Evolutionary conservation across 192 early-diverging fungal genomes (phyloP).

Genomic region (Coemansia reversa): DNA sequence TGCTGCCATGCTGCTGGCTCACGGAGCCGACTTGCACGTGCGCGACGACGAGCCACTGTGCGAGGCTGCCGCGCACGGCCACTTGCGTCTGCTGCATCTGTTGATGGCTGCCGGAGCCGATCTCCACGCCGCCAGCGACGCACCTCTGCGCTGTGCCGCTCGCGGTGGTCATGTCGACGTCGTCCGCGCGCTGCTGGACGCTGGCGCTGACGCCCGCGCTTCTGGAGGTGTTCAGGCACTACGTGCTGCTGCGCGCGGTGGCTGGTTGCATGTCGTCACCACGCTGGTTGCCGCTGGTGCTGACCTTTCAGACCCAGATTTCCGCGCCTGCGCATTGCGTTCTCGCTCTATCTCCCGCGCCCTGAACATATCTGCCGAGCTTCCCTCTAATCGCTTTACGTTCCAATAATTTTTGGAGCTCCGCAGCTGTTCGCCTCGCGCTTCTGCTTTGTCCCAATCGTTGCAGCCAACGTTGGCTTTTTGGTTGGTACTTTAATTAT

Average conservation of each 20-base stretch:
- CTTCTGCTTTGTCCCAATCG: too few species aligned
- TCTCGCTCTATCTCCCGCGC: slow-evolving; percentile 26
- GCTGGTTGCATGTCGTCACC: slow-evolving; percentile 38
- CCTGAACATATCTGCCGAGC: slow-evolving; percentile 13
- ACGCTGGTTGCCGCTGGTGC: slow-evolving; percentile 40
- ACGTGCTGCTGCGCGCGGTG: slow-evolving; percentile 41
- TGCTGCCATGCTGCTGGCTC: slow-evolving; percentile 24
- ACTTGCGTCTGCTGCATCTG: slow-evolving; percentile 15
- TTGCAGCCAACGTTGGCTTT: background rate
- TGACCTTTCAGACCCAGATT: slow-evolving; percentile 31
- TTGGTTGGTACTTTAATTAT: too few species aligned
- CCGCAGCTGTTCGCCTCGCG: background rate
- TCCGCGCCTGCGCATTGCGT: slow-evolving; percentile 22
- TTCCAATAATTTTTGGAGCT: background rate
- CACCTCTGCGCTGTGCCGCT: slow-evolving; percentile 23
- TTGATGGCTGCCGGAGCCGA: slow-evolving; percentile 33
- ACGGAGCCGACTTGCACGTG: slow-evolving; percentile 29
- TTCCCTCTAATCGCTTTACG: slow-evolving; percentile 3
- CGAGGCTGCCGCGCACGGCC: slow-evolving; percentile 32
- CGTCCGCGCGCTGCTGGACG: slow-evolving; percentile 14
- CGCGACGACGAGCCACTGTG: slow-evolving; percentile 32
- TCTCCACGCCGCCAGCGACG: slow-evolving; percentile 12
- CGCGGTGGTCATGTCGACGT: slow-evolving; percentile 26
- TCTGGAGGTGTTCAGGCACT: slow-evolving; percentile 27
- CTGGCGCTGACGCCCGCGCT: slow-evolving; percentile 8